A percentile compares a stretch with the other conserved stretches of the same genome.
phyloP scores from a whole-genome alignment of 2,329 filamentous ascomycete genomes.

The Coleophoma cylindrospora region DNA sequence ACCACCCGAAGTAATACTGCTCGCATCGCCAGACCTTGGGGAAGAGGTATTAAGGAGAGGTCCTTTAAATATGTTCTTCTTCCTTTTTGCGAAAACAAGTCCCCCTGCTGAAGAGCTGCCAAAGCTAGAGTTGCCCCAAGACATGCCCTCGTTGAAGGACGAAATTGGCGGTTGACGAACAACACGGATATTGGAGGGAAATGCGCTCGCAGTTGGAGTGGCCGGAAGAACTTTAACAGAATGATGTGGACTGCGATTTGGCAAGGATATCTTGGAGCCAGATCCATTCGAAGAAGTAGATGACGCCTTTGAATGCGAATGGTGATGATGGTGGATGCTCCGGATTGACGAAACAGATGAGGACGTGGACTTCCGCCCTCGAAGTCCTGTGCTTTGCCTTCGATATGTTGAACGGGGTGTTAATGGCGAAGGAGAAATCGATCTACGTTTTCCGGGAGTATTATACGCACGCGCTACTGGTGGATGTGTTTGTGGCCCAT shows the following conservation, averaged over 20 bases:
- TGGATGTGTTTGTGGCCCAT: constrained; percentile 24
- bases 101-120: constrained; percentile 56
- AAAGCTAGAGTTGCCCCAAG: constrained; percentile 41
- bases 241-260: constrained; percentile 72
- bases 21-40: constrained; percentile 18
- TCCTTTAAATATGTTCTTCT: constrained; percentile 77
- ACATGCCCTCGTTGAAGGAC: constrained; percentile 55
- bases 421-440: constrained; percentile 78
- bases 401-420: constrained; percentile 86
- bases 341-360: constrained; percentile 92
- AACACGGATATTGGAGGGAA: constrained; percentile 82
- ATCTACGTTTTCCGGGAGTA: constrained; percentile 61
- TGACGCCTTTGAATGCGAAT: constrained; percentile 89
- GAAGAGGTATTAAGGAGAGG: constrained; percentile 52
- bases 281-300: constrained; percentile 82
- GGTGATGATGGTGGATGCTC: constrained; percentile 80
- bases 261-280: constrained; percentile 62
- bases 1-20: constrained; percentile 12
- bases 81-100: constrained; percentile 75
- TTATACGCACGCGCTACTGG: constrained; percentile 30
- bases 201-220: constrained; percentile 69
- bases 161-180: constrained; percentile 56
- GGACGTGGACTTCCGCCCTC: constrained; percentile 91
- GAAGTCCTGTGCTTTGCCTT: constrained; percentile 74
- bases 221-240: constrained; percentile 94